Conservation (phyloP, 345 rosid species). For the Cardamine occulta region DNA sequence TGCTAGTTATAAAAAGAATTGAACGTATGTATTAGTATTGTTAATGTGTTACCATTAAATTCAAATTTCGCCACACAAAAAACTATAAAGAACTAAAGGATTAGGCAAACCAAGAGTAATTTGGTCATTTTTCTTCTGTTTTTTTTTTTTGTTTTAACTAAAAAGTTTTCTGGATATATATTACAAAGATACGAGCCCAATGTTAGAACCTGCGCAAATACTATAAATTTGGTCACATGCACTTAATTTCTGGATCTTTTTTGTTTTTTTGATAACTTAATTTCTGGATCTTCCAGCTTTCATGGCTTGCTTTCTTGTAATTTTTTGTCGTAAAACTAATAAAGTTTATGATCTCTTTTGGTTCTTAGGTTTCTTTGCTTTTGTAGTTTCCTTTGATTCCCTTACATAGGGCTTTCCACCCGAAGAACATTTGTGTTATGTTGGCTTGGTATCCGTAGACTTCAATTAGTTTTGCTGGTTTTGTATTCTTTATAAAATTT, state of each 20-base stretch:
- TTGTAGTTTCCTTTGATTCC: too few species aligned
- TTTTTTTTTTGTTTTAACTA: too few species aligned
- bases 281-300: conserved; percentile 5
- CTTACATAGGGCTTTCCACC: too few species aligned
- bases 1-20: not conserved
- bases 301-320: not conserved
- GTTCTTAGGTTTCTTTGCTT: too few species aligned
- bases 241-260: not conserved
- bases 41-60: not conserved
- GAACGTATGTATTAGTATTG: not conserved
- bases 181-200: not conserved
- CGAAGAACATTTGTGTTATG: too few species aligned
- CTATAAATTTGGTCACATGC: not conserved
- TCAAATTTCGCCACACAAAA: not conserved
- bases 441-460: too few species aligned
- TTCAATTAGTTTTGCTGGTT: too few species aligned
- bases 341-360: too few species aligned
- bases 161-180: too few species aligned
- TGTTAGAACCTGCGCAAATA: not conserved
- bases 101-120: not conserved
- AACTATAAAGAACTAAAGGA: not conserved
- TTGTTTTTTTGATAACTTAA: too few species aligned
- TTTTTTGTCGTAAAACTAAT: not conserved
- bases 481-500: too few species aligned
- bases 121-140: not conserved